These are phyloP conservation scores for Fusarium scirpi DNA, from an alignment of 2,329 filamentous ascomycete genomes.

Conservation along the genomic window DNA sequence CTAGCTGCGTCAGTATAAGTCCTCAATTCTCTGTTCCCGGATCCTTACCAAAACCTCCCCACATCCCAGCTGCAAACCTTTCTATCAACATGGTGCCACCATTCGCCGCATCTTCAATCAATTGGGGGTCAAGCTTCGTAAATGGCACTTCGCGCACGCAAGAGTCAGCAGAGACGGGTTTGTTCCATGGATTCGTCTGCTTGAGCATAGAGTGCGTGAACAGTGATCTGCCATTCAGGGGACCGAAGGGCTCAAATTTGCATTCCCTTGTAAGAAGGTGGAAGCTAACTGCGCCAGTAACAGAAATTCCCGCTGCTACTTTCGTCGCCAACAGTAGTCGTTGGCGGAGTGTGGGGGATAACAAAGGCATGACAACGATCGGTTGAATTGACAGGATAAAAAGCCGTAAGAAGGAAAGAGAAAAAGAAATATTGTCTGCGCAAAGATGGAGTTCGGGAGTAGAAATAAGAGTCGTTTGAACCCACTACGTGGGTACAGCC, in stretches of 20 bases:
- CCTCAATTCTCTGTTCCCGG: rapidly evolving
- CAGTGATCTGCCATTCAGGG: not conserved
- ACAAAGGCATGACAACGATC: not conserved
- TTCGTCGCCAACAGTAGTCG: not conserved
- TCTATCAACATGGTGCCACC: conserved; percentile 38
- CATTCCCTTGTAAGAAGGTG: conserved; percentile 37
- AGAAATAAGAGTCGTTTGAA: not conserved
- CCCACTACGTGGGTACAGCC: not conserved
- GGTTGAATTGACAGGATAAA: rapidly evolving
- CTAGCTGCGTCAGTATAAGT: not conserved
- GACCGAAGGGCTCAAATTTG: conserved; percentile 38
- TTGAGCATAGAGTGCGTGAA: conserved; percentile 30
- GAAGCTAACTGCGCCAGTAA: conserved; percentile 15
- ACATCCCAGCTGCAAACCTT: conserved; percentile 31
- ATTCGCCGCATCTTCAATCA: conserved; percentile 27
- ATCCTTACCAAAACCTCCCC: conserved; percentile 40
- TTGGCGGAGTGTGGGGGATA: not conserved
- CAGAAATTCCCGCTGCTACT: conserved; percentile 5
- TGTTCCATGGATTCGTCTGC: conserved; percentile 39
- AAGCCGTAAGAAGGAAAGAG: not conserved
- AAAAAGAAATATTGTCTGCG: not conserved
- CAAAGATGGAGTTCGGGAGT: not conserved
- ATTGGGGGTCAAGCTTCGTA: not conserved
- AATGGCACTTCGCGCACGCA: conserved; percentile 35
- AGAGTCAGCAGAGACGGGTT: conserved; percentile 33